A percentile compares a stretch with the other conserved stretches of the same genome.
Conservation (phyloP, 2,329 filamentous ascomycete genomes). For the Huntiella omanensis region DNA sequence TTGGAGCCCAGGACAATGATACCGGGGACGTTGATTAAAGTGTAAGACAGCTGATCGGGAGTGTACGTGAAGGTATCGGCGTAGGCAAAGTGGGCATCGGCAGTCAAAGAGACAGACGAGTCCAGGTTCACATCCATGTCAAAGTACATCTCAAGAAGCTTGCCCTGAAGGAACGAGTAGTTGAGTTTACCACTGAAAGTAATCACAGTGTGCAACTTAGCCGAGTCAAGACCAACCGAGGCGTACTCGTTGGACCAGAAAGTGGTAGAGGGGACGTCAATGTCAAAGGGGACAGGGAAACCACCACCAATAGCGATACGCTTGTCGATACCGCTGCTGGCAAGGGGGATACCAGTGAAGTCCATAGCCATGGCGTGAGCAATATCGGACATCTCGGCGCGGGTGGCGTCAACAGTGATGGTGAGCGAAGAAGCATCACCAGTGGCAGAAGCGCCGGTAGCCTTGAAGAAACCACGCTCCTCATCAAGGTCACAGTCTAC, state of each 20-base stretch:
- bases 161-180: background rate
- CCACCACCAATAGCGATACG: background rate
- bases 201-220: slow-evolving; percentile 19
- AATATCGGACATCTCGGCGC: slow-evolving; percentile 18
- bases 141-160: slow-evolving; percentile 18
- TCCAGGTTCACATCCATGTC: slow-evolving; percentile 23
- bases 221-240: slow-evolving; percentile 19
- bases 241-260: slow-evolving; percentile 18
- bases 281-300: slow-evolving; percentile 1
- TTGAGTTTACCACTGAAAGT: slow-evolving; percentile 24
- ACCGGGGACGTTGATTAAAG: slow-evolving; percentile 21
- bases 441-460: slow-evolving; percentile 15
- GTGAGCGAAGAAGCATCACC: slow-evolving; percentile 6
- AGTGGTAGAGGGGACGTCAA: slow-evolving; percentile 10
- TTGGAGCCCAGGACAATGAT: slow-evolving; percentile 21
- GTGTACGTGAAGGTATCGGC: slow-evolving; percentile 19
- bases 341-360: slow-evolving; percentile 15
- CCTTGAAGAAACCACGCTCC: slow-evolving; percentile 22
- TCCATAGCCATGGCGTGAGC: slow-evolving; percentile 13
- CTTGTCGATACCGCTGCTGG: slow-evolving; percentile 12
- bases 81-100: slow-evolving; percentile 19
- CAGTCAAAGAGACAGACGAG: slow-evolving; percentile 20
- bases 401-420: slow-evolving; percentile 17
- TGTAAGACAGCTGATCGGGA: slow-evolving; percentile 18
- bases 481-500: slow-evolving; percentile 22